Evolutionary conservation across 2,329 filamentous ascomycete species (phyloP).

Genomic region (Stagonosporopsis vannaccii): DNA sequence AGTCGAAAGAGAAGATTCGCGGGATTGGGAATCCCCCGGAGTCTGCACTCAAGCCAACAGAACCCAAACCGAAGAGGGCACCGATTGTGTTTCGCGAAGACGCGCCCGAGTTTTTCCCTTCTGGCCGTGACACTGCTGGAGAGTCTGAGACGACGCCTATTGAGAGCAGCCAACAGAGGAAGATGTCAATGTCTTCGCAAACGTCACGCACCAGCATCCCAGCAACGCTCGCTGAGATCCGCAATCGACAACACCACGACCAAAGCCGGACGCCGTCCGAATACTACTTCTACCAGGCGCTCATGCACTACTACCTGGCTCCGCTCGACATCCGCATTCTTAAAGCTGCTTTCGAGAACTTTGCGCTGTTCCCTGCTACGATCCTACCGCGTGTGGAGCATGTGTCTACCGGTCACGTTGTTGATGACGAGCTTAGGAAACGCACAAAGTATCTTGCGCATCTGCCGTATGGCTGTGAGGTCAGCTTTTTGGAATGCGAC

Average conservation of each 20-base stretch:
- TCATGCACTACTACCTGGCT: conserved; percentile 88
- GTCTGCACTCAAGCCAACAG: conserved; percentile 58
- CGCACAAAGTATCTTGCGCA: conserved; percentile 87
- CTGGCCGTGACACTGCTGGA: conserved; percentile 51
- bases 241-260: conserved; percentile 54
- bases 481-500: conserved; percentile 90
- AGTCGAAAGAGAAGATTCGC: conserved; percentile 76
- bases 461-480: conserved; percentile 87
- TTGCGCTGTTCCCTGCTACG: conserved; percentile 81
- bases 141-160: conserved; percentile 15
- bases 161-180: conserved; percentile 28
- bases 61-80: conserved; percentile 57
- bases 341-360: conserved; percentile 86
- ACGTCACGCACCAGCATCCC: conserved; percentile 47
- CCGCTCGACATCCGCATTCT: conserved; percentile 91
- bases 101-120: conserved; percentile 56
- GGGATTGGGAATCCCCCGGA: conserved; percentile 72
- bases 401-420: conserved; percentile 84
- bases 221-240: conserved; percentile 55
- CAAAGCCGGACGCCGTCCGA: conserved; percentile 58
- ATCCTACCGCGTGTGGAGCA: conserved; percentile 88
- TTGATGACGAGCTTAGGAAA: conserved; percentile 84
- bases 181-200: conserved; percentile 41
- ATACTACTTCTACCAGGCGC: conserved; percentile 88
- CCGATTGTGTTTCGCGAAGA: conserved; percentile 59